These are phyloP conservation scores for Phytophthora cactorum DNA, from an alignment of 352 stramenopile species.

Conservation along the genomic window DNA sequence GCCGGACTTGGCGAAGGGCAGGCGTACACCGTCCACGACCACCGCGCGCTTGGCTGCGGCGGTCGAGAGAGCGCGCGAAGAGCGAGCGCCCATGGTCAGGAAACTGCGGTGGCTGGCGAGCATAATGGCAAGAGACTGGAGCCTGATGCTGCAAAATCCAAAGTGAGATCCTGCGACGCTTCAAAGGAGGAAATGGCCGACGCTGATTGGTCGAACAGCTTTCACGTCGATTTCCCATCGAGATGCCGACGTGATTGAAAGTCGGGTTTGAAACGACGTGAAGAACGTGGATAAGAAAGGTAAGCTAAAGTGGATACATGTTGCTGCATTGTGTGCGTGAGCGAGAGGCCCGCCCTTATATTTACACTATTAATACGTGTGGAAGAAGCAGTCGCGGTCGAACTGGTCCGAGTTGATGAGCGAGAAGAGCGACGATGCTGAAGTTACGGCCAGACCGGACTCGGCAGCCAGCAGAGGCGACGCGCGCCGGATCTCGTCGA, in stretches of 20 bases:
- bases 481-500: slow-evolving; percentile 38
- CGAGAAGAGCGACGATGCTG: slow-evolving; percentile 42
- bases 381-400: slow-evolving; percentile 42
- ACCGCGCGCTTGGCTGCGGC: slow-evolving; percentile 80
- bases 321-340: no score
- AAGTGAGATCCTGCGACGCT: slow-evolving; percentile 35
- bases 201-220: slow-evolving; percentile 25
- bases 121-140: slow-evolving; percentile 30
- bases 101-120: slow-evolving; percentile 28
- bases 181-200: background rate
- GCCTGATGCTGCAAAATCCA: slow-evolving; percentile 20
- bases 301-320: no score
- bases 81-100: slow-evolving; percentile 27
- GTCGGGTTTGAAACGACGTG: background rate
- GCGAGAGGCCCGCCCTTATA: background rate
- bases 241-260: slow-evolving; percentile 33
- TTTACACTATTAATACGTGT: slow-evolving; percentile 26
- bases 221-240: slow-evolving; percentile 21
- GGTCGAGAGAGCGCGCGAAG: slow-evolving; percentile 42
- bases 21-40: slow-evolving; percentile 93
- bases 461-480: slow-evolving; percentile 37
- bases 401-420: slow-evolving; percentile 49
- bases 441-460: slow-evolving; percentile 33
- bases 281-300: background rate
- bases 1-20: slow-evolving; percentile 95